Base-by-base conservation (phyloP, 2,329 filamentous ascomycete genomes). In the Teratosphaeria epicoccoides region DNA sequence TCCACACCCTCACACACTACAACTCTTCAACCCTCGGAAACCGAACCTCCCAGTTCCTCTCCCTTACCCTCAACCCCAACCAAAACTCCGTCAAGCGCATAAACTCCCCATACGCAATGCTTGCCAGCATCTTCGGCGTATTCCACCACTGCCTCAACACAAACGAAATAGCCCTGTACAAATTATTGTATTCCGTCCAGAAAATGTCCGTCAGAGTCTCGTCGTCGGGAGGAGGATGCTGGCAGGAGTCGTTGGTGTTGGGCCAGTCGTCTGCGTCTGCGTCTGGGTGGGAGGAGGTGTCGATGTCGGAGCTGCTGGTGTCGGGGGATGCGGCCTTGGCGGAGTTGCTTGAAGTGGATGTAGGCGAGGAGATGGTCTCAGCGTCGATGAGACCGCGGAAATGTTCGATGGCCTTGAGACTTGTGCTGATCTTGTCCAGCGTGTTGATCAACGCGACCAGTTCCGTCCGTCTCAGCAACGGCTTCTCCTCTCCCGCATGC, bases 361-460 rank as follows among this genome's bases (percentile, higher is more conserved):
- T 6, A 40, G n/a, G 3, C 14, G 33, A 4, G 33, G 17, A 14
- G 1, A 2, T n/a, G n/a, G n/a, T 20, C 14, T 66, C 61, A 5
- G 57, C 61, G n/a, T 57, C 55, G 12, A 76, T 61, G 71, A 78
- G 75, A 24, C 71, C 68, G 40, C 78, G 74, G 73, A 98, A 97
- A 50, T 83, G 76, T 51, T 82, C 79, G 43, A 95, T 78, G 0
- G 88, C 84, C 28, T 78, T 75, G 55, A 98, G 71, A 49, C 88
- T 93, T 67, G 86, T 84, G 57, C 87, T 88, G 56, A 97, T 83
- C 29, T 91, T 82, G 25, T 87, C 88, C 53, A 96, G 84, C 0
- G 93, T 97, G 70, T 98, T 98, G 72, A 97, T 85, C 20, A 98
- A 76, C 2, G 93, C 88, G 20, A 98, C 93, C 10, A 98, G 76